phyloP scores from a whole-genome alignment of 768 basidiomycete genomes.

The Hypholoma sublateritium region DNA sequence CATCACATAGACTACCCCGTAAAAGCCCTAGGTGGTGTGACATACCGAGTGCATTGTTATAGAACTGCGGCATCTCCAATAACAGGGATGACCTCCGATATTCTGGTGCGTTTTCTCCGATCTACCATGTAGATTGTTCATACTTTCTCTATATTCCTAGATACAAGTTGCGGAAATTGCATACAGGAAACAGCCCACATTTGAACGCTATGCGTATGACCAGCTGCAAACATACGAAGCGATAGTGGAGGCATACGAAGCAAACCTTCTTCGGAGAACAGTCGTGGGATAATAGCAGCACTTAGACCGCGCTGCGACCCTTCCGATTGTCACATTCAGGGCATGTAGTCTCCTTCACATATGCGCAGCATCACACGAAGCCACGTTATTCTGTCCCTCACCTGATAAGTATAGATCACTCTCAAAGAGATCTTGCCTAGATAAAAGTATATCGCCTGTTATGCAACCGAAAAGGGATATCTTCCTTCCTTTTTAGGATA shows the following conservation, averaged over 20 bases:
- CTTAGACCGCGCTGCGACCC: too few species aligned
- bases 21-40: constrained; percentile 40
- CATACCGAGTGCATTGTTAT: constrained; percentile 77
- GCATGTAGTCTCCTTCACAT: too few species aligned
- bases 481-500: neutral
- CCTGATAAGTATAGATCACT: too few species aligned
- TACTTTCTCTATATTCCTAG: constrained; percentile 26
- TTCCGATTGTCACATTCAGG: too few species aligned
- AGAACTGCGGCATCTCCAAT: constrained; percentile 71
- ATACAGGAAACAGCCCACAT: constrained; percentile 47
- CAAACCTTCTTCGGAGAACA: neutral
- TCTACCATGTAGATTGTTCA: neutral
- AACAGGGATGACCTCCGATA: constrained; percentile 78
- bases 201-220: constrained; percentile 49
- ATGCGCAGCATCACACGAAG: too few species aligned
- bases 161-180: constrained; percentile 65
- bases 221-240: constrained; percentile 17
- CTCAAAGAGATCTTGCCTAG: neutral
- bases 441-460: neutral
- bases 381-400: too few species aligned
- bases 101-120: constrained; percentile 51
- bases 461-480: neutral
- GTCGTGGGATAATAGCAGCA: too few species aligned
- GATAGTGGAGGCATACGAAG: constrained; percentile 2
- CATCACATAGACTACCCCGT: constrained; percentile 46